Base-by-base conservation (phyloP, 106 monocot genomes). In the Xerophyta viscosa region DNA sequence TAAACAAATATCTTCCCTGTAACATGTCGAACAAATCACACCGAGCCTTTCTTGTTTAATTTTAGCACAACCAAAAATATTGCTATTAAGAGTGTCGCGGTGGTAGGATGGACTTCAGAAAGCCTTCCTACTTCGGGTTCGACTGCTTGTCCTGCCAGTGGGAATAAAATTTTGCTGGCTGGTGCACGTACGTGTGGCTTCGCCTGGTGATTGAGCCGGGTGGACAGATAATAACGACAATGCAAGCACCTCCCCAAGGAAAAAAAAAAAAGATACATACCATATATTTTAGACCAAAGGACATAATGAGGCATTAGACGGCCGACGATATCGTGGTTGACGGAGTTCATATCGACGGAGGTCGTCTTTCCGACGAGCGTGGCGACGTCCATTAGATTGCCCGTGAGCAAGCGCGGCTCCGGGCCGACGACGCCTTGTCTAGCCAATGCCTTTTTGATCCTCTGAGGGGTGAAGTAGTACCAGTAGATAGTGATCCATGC, bases 221-320 rank as follows among this genome's bases (percentile, higher is more conserved):
- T n/a, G n/a, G n/a, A 33, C 11, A 33, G 33, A 11, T 33, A 33
- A 1, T 31, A n/a, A 33, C 9, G 2, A n/a, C 29, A 20, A 31
- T 36, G 8, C 2, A 52, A 52, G 13, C 26, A 27, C 8, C 6
- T 20, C 6, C 23, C 24, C 24, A 11, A 48, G 0, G 13, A 21
- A 18, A 29, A 49, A 13, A 15, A 30, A 3, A 10, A 5, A 15
- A 6, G 9, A 17, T 39, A 4, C 10, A 9, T 69, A 96, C 96
- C 96, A 24, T 77, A 89, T 27, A 50, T 50, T 64, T 79, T 71
- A 36, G 84, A 79, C 96, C 89, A 98, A 31, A 79, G 71, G 27
- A 79, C 63, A 29, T 79, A 89, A 62, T 98, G 89, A 4, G 96
- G 96, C 47, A 98, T 61, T 45, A 98, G 76, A 29, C 89, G 85